Base-by-base conservation (phyloP, 2,329 filamentous ascomycete species). In the Sporothrix sp. region DNA sequence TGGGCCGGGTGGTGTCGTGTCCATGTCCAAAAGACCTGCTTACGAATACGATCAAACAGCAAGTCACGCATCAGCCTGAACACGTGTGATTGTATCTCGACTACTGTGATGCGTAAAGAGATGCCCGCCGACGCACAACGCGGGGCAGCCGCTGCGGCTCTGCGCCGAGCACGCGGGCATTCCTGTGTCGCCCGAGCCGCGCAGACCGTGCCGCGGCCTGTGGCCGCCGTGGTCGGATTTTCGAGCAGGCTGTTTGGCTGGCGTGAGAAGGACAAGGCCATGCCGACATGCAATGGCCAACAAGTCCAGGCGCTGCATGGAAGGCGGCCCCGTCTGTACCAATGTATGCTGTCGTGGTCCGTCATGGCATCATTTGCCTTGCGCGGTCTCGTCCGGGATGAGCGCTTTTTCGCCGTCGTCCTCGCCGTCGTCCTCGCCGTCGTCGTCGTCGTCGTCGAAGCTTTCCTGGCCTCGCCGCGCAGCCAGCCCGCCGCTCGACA, bases 151-250 rank as follows among this genome's bases (percentile, higher is more conserved):
- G 60, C 18, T 59, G 56, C 44, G 60, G 59, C 10, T 62, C 57
- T 47, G 60, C 58, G 37, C 58, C 59, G n/a, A 59, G 61, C 13
- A 62, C 60, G 8, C 55, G 61, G 42, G 62, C 60, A 2, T 48
- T 14, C 21, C 42, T 13, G 7, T 42, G 18, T 49, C 47, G 10
- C 47, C 47, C 8, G 27, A 35, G 10, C 16, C 42, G 27, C 47
- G 47, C 2, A 49, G n/a, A n/a, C n/a, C n/a, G n/a, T n/a, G n/a
- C n/a, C n/a, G 42, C 14, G 27, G 42, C 4, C 37, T 49, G 28
- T 49, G 47, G 47, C 47, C 47, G 8, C 7, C 20, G 42, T 49
- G 47, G 7, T 49, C 9, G 47, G 37, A 13, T 49, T 32, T 28
- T 16, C 42, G 14, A 37, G 20, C 14, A 37, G 47, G 3, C 30